Evolutionary conservation across 2,329 filamentous ascomycete species (phyloP), one percentile per base, ranked within the genome.

Genomic region (Claviceps purpurea): DNA sequence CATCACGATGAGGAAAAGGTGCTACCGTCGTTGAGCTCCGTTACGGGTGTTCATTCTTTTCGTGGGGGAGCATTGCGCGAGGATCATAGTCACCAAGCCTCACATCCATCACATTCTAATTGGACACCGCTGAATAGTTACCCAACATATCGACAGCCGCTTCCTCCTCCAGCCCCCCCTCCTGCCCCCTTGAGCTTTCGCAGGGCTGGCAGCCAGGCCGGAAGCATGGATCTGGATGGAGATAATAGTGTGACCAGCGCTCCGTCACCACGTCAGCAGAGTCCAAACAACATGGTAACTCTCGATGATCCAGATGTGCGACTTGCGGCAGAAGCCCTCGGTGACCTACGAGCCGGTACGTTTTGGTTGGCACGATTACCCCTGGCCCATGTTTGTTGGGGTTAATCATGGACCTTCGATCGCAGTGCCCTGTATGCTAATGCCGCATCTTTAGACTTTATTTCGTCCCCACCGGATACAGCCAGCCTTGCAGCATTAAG

Each of bases 251-350:
- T 67, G 50, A 56, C 63, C 40, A 72, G 42, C n/a, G 65, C 69
- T 37, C 64, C 70, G 7, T 76, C 75, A 3, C 72, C 76, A 13
- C 73, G 75, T 50, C 50, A 45, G 18, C 64, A 64, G n/a, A 65
- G 70, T 40, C 60, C 66, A 14, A 72, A 73, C 56, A 79, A 74
- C 54, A 74, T 51, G 40, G 50, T 81, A 47, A 80, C 70, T 54
- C 65, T 85, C 30, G 82, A 85, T 59, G 81, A 85, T 57, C 81
- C 81, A 2, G 81, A 84, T 59, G 82, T 85, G 39, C 75, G 81
- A 43, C 72, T 84, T 59, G 86, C 86, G 24, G 86, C 86, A 34
- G 84, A 89, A 66, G 86, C 86, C 7, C 70, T 90, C 14, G 85
- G 85, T 48, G 84, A 87, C 59, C 73, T 90, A 55, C 77, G 82